Evolutionary conservation across 169 alveolate species (phyloP).

Genomic region (Cryptosporidium meleagridis): DNA sequence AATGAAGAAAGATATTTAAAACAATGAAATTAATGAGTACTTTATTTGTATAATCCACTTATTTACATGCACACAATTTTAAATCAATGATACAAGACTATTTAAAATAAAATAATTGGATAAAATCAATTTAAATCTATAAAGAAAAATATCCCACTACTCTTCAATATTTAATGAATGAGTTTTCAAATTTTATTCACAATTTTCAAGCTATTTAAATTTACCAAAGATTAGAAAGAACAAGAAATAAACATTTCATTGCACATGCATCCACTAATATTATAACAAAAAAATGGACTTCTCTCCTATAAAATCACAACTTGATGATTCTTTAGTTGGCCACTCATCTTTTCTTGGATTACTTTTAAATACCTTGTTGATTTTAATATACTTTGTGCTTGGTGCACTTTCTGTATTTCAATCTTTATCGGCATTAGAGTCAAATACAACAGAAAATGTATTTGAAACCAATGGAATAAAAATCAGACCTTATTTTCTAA

Average conservation of each 20-base stretch:
- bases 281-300: neutral
- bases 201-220: no score
- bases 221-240: neutral
- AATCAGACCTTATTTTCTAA: constrained; percentile 54
- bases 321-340: neutral
- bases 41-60: neutral
- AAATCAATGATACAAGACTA: no score
- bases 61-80: neutral
- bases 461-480: constrained; percentile 58
- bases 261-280: neutral
- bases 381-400: neutral
- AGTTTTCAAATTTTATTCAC: neutral
- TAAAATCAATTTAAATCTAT: neutral
- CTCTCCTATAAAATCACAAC: neutral
- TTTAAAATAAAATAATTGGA: neutral
- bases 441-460: neutral
- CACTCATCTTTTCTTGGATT: constrained; percentile 14
- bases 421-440: constrained; percentile 10
- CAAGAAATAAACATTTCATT: neutral
- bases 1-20: neutral
- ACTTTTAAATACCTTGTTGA: neutral
- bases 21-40: no score
- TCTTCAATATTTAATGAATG: no score
- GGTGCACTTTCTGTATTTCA: constrained; percentile 36
- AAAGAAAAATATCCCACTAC: neutral